Base-by-base conservation (phyloP, 2,329 filamentous ascomycete species). In the Camillea tinctor region DNA sequence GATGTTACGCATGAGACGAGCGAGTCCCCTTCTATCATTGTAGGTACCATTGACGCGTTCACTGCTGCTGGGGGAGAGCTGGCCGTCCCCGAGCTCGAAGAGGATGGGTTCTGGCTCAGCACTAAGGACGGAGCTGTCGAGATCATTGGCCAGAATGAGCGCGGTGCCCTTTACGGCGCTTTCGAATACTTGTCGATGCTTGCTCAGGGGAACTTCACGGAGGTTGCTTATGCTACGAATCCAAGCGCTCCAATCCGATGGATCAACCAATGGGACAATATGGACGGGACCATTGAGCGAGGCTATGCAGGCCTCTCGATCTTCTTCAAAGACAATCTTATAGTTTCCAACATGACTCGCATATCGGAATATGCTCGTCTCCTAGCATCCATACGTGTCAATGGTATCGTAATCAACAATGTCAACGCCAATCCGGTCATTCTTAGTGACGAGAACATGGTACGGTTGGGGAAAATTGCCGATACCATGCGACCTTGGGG, bases 221-320 rank as follows among this genome's bases (percentile, higher is more conserved):
- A 81, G 66, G 80, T 84, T 57, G 78, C 84, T 11, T 77, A 83
- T 20, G 80, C 79, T 7, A 82, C 84, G 75, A 76, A 83, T 36
- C 77, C 79, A 15, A 79, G 77, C 7, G 73, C 78, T 8, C 70
- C 77, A 0, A 73, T 91, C 50, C 81, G 88, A 64, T 91, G 88
- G 88, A 82, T 85, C 0, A 91, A 91, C 68, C 83, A 91, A 64
- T 91, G 88, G 88, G 87, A 91, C 69, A 90, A 91, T 64, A 76
- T 91, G 71, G 82, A 88, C 60, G 82, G 88, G 13, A 85, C 80
- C 49, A 86, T 91, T 51, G 88, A 91, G 71, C 78, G 88, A 56
- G 88, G 88, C 19, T 91, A 88, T 65, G 88, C 80, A 3, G 88
- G 89, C 0, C 75, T 79, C 0, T 91, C 88, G 0, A 88, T 91